A percentile compares a stretch with the other conserved stretches of the same genome.
phyloP scores from a whole-genome alignment of 371 early-diverging fungal genomes.

The Thermomucor indicae-seudaticae region DNA sequence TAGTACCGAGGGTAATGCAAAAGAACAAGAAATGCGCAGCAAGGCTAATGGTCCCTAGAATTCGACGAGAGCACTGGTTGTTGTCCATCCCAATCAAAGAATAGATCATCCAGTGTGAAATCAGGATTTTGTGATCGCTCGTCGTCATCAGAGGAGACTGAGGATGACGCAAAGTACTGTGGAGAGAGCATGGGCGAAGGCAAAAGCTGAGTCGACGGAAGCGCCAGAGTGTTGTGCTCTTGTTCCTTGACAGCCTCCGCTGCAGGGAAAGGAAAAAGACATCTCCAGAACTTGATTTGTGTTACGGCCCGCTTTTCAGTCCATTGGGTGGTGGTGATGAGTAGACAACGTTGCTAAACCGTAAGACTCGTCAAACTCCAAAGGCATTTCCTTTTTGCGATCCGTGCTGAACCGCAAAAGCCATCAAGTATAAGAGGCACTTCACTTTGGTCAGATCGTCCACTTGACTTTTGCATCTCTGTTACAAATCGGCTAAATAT shows the following conservation, averaged over 20 bases:
- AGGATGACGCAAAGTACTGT: background rate
- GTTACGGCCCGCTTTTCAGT: background rate
- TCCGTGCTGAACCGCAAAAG: conserved; percentile 57
- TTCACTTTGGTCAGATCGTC: conserved; percentile 14
- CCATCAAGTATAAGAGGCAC: conserved; percentile 35
- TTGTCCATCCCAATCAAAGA: conserved; percentile 13
- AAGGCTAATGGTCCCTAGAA: background rate
- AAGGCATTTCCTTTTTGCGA: conserved; percentile 14
- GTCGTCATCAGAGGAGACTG: conserved; percentile 5
- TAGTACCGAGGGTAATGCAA: background rate
- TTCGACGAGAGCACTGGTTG: background rate
- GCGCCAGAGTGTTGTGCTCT: background rate
- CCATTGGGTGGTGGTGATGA: conserved; percentile 12
- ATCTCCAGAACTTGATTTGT: background rate
- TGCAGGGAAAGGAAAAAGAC: conserved; percentile 12
- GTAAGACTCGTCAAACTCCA: background rate
- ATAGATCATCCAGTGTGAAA: conserved; percentile 6
- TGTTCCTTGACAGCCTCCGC: conserved; percentile 12
- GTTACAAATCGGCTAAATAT: conserved; percentile 52
- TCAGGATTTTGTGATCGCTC: conserved; percentile 1
- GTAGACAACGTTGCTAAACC: background rate
- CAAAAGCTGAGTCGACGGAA: conserved; percentile 2
- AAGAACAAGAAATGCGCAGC: background rate
- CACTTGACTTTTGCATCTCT: conserved; percentile 15
- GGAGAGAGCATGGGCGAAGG: conserved; percentile 12